A percentile compares a stretch with the other conserved stretches of the same genome.
These are phyloP conservation scores for Lichtheimia hyalospora DNA, from an alignment of 371 early-diverging fungal genomes.

Conservation along the genomic window DNA sequence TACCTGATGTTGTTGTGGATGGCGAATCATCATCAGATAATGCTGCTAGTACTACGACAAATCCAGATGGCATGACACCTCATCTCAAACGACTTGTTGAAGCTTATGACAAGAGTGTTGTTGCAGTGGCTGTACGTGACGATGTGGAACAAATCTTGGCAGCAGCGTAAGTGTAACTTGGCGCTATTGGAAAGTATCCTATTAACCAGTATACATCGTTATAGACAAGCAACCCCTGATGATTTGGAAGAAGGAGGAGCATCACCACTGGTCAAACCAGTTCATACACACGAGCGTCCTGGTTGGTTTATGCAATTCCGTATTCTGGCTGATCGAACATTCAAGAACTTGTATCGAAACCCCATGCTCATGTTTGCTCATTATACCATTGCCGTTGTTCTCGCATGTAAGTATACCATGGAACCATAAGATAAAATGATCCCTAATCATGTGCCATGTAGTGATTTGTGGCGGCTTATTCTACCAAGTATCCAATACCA, in stretches of 20 bases:
- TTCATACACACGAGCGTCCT: constrained; percentile 54
- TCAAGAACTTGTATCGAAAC: constrained; percentile 87
- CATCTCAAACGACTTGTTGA: constrained; percentile 49
- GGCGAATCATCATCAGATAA: constrained; percentile 15
- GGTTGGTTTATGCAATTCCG: constrained; percentile 75
- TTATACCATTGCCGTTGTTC: constrained; percentile 71
- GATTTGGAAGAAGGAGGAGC: constrained; percentile 17
- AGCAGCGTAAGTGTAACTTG: constrained; percentile 11
- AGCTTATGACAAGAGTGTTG: constrained; percentile 45
- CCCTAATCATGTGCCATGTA: constrained; percentile 4
- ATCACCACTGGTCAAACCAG: constrained; percentile 17
- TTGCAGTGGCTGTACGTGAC: constrained; percentile 38
- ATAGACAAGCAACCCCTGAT: constrained; percentile 13
- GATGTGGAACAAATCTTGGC: constrained; percentile 44
- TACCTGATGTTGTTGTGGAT: constrained; percentile 25
- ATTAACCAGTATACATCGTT: neutral
- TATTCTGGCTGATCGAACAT: constrained; percentile 79
- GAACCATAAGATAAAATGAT: neutral
- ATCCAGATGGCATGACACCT: constrained; percentile 28
- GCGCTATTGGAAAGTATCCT: no score
- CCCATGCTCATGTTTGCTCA: constrained; percentile 84
- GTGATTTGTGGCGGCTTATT: constrained; percentile 82
- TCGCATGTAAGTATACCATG: constrained; percentile 56
- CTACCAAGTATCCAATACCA: constrained; percentile 76
- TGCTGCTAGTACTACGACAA: neutral